Evolutionary conservation across 2,329 filamentous ascomycete species (phyloP).

Genomic region (Coniochaeta pulveracea): DNA sequence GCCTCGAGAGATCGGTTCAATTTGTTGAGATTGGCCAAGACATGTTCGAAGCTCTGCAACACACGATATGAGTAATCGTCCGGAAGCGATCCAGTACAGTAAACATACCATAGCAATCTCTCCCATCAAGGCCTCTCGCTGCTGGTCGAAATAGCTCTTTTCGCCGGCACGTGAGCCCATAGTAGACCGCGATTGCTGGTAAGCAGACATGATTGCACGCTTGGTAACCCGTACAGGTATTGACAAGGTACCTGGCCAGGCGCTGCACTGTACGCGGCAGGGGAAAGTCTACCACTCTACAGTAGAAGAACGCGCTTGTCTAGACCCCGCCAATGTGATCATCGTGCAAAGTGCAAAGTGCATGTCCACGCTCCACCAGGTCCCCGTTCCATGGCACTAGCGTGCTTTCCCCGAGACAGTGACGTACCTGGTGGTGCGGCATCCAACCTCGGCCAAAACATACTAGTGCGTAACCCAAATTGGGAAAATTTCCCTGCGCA

Average conservation of each 20-base stretch:
- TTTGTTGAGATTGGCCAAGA: constrained; percentile 92
- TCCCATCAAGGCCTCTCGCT: constrained; percentile 58
- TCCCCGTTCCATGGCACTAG: too few relatives aligned
- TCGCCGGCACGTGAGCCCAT: constrained; percentile 19
- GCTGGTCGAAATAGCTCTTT: constrained; percentile 63
- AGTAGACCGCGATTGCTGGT: constrained; percentile 15
- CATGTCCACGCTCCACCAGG: too few relatives aligned
- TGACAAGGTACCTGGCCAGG: neutral
- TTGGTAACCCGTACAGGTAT: neutral
- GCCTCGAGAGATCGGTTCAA: constrained; percentile 87
- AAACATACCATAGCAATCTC: constrained; percentile 59
- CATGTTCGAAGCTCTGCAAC: constrained; percentile 67
- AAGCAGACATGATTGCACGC: constrained; percentile 26
- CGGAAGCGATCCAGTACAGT: neutral
- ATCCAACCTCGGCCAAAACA: too few relatives aligned
- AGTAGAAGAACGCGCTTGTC: too few relatives aligned
- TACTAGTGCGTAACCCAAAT: too few relatives aligned
- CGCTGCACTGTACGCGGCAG: too few relatives aligned
- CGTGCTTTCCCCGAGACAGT: too few relatives aligned
- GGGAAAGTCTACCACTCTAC: too few relatives aligned
- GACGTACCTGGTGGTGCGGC: too few relatives aligned
- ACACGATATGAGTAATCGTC: neutral
- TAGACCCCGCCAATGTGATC: too few relatives aligned
- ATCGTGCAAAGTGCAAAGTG: too few relatives aligned
- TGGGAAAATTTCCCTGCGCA: too few relatives aligned